Conservation (phyloP, 257 asterid species). For the Nicotiana tabacum region DNA sequence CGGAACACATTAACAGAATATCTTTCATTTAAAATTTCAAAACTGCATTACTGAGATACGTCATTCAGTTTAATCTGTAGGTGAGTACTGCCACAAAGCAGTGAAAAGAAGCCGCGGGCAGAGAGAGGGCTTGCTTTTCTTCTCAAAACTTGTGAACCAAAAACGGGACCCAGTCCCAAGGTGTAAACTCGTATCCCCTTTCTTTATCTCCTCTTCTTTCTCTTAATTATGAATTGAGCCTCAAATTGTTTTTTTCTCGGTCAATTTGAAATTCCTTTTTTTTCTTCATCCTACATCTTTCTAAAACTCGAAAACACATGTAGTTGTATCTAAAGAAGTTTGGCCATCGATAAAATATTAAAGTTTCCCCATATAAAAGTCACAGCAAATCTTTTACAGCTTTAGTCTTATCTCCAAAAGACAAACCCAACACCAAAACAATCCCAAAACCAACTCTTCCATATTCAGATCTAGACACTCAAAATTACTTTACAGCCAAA, state of each 20-base stretch:
- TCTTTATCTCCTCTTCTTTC: neutral
- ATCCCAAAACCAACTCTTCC: neutral
- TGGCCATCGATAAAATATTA: neutral
- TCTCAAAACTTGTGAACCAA: neutral
- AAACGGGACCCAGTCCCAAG: neutral
- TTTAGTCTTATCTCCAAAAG: neutral
- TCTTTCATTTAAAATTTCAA: neutral
- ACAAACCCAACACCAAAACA: neutral
- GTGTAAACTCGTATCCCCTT: neutral
- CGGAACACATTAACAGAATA: neutral
- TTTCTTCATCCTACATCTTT: neutral
- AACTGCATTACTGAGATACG: neutral
- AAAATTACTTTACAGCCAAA: neutral
- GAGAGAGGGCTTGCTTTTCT: neutral
- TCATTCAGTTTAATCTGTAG: neutral
- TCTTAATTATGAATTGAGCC: neutral
- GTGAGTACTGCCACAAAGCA: neutral
- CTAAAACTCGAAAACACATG: neutral
- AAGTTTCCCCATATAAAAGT: neutral
- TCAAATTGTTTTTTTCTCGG: neutral
- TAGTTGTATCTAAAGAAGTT: neutral
- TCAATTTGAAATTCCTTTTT: neutral
- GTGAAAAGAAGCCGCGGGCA: neutral
- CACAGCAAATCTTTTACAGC: neutral
- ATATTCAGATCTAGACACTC: neutral